Conservation (phyloP, 371 early-diverging fungal genomes). For the Lichtheimia corymbifera region DNA sequence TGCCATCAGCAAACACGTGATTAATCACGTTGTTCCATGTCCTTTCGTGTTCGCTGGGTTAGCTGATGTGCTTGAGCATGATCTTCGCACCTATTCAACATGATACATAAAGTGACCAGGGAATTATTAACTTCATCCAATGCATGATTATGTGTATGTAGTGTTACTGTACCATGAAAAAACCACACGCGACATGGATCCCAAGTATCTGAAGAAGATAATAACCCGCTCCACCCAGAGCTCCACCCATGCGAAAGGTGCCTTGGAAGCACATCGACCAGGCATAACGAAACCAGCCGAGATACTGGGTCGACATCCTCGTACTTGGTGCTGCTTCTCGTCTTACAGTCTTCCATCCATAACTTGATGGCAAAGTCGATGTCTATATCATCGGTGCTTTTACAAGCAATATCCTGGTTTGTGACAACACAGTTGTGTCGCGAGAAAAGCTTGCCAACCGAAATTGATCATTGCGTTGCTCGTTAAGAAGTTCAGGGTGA, state of each 20-base stretch:
- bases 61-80: neutral
- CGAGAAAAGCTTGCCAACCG: neutral
- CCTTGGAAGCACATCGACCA: neutral
- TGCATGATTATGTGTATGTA: slow-evolving; percentile 1
- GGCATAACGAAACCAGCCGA: too few species aligned
- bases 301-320: too few species aligned
- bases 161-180: slow-evolving; percentile 11
- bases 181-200: neutral
- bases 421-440: neutral
- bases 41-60: neutral
- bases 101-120: neutral
- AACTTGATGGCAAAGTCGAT: neutral
- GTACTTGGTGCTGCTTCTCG: too few species aligned
- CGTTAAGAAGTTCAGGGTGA: neutral
- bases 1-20: slow-evolving; percentile 7
- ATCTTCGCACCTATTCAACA: neutral
- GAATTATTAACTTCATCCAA: neutral
- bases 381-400: too few species aligned
- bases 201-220: slow-evolving; percentile 6
- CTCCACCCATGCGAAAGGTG: neutral
- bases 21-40: neutral
- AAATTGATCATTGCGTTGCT: neutral
- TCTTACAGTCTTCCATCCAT: neutral
- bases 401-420: neutral
- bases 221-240: slow-evolving; percentile 10